These are phyloP conservation scores for Ophiobolus disseminans DNA, from an alignment of 2,329 filamentous ascomycete genomes.

Conservation along the genomic window DNA sequence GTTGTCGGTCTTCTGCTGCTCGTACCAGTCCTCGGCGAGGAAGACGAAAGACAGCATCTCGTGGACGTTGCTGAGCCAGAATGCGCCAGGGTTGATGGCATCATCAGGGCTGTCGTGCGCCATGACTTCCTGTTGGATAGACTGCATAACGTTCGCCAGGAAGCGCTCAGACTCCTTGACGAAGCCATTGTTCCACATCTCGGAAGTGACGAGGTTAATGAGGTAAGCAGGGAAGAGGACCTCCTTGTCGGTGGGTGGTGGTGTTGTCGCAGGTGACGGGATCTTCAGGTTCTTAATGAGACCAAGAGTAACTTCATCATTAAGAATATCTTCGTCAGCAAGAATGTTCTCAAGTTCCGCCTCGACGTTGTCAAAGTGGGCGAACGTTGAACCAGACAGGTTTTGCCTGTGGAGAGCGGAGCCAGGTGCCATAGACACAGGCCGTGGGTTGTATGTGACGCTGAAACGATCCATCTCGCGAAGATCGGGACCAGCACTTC, in stretches of 20 bases:
- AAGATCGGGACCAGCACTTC: constrained; percentile 86
- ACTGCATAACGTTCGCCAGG: constrained; percentile 99
- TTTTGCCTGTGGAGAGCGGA: constrained; percentile 71
- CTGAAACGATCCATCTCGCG: constrained; percentile 86
- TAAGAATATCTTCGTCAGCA: constrained; percentile 92
- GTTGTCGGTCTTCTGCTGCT: constrained; percentile 98
- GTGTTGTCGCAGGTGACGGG: constrained; percentile 82
- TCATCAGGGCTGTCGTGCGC: constrained; percentile 97
- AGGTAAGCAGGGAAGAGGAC: constrained; percentile 98
- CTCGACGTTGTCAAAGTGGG: constrained; percentile 88
- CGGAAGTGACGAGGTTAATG: constrained; percentile 97
- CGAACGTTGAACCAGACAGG: constrained; percentile 77
- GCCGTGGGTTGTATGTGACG: constrained; percentile 88
- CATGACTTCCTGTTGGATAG: constrained; percentile 99
- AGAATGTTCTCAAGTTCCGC: constrained; percentile 92
- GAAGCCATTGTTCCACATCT: constrained; percentile 99
- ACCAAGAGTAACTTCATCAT: constrained; percentile 96
- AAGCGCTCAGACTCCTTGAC: constrained; percentile 99
- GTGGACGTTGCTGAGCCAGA: constrained; percentile 99
- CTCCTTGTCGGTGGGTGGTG: constrained; percentile 95
- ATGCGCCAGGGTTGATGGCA: constrained; percentile 94
- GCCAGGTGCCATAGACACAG: constrained; percentile 90
- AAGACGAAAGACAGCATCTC: constrained; percentile 99
- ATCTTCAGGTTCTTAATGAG: constrained; percentile 97
- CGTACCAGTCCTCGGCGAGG: constrained; percentile 98